Evolutionary conservation across 2,329 filamentous ascomycete genomes (phyloP), one percentile per base, ranked within the genome.

Genomic region (Neofusicoccum umdonicola): DNA sequence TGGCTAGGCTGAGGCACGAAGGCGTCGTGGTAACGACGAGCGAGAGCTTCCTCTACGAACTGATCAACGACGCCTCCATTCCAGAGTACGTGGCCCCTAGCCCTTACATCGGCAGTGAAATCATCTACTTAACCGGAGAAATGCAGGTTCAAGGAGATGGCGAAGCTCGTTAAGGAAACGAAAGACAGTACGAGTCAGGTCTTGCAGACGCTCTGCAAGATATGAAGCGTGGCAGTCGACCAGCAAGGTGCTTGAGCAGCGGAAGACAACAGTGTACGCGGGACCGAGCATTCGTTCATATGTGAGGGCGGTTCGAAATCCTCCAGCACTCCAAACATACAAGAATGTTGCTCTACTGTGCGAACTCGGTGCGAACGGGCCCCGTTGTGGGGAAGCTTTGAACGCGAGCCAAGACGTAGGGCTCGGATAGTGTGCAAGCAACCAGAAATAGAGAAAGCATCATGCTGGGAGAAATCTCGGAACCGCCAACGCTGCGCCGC

Each of bases 1-100:
- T 98, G 66, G 88, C 86, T 22, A 80, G 94, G 67, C 75, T 98
- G 79, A 82, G 92, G 69, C 83, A 85, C 69, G 92, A 90, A 69
- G 93, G 93, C 0, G 91, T 88, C 41, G 80, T 86, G 6, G 88
- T 98, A 37, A 97, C 93, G 17, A 92, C 89, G 27, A 95, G 91
- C 77, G 94, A 98, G 85, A 90, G 91, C 77, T 89, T 91, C 79
- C 79, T 97, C 73, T 98, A 96, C 79, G 93, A 98, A 82, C 87
- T 88, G 71, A 85, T 97, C 81, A 92, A 91, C 17, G 93, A 97
- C 79, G 92, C 94, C 6, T 83, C 79, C 12, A 86, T 89, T 71
- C 78, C 83, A 0, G 87, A 88, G 78, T 81, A 66, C 66, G 77
- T 75, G 15, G 13, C 41, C 41, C n/a, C 17, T 15, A 22, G 22